Conservation (phyloP, 2,329 filamentous ascomycete species). For the Colletotrichum limetticola region DNA sequence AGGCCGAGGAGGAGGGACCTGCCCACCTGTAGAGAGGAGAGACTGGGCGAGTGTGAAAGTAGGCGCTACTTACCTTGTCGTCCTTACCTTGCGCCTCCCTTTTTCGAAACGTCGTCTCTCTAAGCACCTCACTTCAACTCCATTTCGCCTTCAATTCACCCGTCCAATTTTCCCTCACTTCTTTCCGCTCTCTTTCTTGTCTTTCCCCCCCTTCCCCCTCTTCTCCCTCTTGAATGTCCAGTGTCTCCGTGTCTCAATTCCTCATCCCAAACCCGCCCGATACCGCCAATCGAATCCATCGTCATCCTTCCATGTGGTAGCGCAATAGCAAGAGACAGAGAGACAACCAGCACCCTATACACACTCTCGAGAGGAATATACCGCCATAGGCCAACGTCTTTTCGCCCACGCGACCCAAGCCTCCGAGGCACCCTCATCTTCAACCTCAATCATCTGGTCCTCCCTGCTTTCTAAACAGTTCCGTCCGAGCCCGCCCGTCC, state of each 20-base stretch:
- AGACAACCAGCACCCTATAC: neutral
- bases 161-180: neutral
- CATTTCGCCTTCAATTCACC: conserved; percentile 16
- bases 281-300: conserved; percentile 18
- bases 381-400: neutral
- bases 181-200: neutral
- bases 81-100: conserved; percentile 19
- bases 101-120: conserved; percentile 25
- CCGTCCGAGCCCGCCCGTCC: conserved; percentile 20
- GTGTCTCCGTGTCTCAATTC: neutral
- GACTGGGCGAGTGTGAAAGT: neutral
- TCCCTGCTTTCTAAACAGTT: conserved; percentile 1
- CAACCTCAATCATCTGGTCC: conserved; percentile 27
- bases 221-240: neutral
- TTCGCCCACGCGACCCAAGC: conserved; percentile 26
- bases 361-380: no score
- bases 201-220: neutral
- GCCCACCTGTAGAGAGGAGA: no score
- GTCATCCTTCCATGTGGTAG: conserved; percentile 13
- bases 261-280: neutral
- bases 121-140: neutral
- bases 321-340: neutral
- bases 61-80: conserved; percentile 3
- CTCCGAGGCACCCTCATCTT: conserved; percentile 7
- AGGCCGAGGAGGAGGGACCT: neutral